phyloP scores from a whole-genome alignment of 306 rosid genomes.

The Mucuna pruriens region DNA sequence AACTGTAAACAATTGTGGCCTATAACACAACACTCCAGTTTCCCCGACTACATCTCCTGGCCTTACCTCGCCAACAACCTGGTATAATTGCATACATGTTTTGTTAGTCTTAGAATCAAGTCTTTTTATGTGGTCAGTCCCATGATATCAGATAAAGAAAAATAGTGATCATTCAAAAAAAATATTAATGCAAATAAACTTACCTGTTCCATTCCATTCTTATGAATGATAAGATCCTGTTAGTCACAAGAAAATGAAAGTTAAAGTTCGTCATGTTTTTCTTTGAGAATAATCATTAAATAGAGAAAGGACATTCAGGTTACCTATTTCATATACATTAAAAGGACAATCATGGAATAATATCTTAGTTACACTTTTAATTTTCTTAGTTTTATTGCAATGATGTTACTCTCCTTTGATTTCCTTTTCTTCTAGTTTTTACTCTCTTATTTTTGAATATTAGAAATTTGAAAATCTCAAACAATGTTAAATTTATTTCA shows the following conservation, averaged over 20 bases:
- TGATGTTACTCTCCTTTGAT: background rate
- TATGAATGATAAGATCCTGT: conserved; percentile 61
- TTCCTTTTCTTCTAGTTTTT: background rate
- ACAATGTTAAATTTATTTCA: background rate
- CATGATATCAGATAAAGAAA: conserved; percentile 10
- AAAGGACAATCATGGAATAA: background rate
- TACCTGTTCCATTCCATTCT: conserved; percentile 65
- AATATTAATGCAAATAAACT: conserved; percentile 24
- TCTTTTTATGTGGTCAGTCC: background rate
- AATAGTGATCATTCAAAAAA: conserved; percentile 1
- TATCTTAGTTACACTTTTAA: background rate
- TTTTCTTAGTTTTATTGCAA: background rate
- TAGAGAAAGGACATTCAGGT: background rate
- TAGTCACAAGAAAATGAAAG: conserved; percentile 10
- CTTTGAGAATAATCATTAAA: background rate
- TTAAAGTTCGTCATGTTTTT: background rate
- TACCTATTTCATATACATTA: background rate
- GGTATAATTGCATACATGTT: conserved; percentile 25
- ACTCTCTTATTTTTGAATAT: background rate
- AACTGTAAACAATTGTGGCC: conserved; percentile 71
- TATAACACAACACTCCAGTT: conserved; percentile 73
- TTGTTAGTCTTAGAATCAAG: background rate
- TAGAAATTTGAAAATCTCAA: background rate
- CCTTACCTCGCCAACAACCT: conserved; percentile 55
- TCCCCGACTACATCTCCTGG: conserved; percentile 72